Evolutionary conservation across 208 protist genomes (phyloP), one percentile per base, ranked within the genome.

Genomic region (Leishmania arabica): DNA sequence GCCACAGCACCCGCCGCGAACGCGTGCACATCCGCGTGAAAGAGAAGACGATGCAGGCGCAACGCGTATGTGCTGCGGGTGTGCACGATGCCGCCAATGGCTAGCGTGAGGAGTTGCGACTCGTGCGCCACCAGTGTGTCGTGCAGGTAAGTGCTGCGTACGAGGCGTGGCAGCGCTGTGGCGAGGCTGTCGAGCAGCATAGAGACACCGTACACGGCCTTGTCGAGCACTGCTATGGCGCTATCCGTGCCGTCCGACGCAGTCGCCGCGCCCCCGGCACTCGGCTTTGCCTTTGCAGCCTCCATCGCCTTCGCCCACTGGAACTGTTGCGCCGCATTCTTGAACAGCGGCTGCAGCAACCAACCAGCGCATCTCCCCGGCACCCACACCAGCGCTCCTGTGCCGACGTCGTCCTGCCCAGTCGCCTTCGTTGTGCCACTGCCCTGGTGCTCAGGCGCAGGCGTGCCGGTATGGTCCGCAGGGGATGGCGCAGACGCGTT

Each of bases 301-400:
- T 1, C 70, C 82, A 93, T 79, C 49, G 84, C 88, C 7, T 74
- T 74, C 9, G 75, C 78, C 78, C 93, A 80, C 42, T 86, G 83
- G 0, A 94, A 69, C 74, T 94, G 91, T 45, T 84, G 78, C 42
- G 64, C 80, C 6, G 85, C 84, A 60, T 96, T 96, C 37, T 86
- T 85, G 74, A 94, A 75, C 58, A 95, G 80, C 49, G 88, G 78
- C n/a, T 75, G 56, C 75, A 94, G 69, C 77, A 96, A 77, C 93
- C 93, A 96, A 72, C 58, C 68, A 3, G 79, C 76, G 19, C 77
- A 76, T 9, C 60, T 64, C 58, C 65, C 70, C 37, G 80, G 80
- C 47, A 81, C 82, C 53, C 2, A 60, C 42, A 81, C 65, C 11
- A 71, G n/a, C 42, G 58, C 42, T 49, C 40, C 34, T 15, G 75